phyloP scores from a whole-genome alignment of 129 eudicot genomes.

The Chrysanthemum makinoi region DNA sequence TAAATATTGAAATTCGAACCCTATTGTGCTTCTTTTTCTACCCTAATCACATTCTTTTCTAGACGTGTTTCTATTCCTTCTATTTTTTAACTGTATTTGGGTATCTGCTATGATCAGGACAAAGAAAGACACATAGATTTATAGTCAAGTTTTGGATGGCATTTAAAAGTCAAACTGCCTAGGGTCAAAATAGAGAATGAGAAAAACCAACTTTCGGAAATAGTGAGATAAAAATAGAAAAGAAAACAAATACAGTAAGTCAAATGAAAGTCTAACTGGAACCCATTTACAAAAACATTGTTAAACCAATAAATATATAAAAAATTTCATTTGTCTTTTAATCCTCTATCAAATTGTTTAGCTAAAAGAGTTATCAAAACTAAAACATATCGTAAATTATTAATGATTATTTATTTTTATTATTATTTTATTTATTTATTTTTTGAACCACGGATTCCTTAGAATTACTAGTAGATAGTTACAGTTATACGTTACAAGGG shows the following conservation, averaged over 20 bases:
- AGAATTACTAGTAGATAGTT: no score
- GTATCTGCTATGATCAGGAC: slow-evolving; percentile 20
- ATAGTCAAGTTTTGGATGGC: slow-evolving; percentile 19
- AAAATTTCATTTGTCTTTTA: no score
- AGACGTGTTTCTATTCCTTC: slow-evolving; percentile 32
- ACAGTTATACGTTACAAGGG: no score
- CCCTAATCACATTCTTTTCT: slow-evolving; percentile 25
- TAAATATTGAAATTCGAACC: not conserved
- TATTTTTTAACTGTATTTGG: slow-evolving; percentile 20
- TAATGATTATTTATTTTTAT: no score
- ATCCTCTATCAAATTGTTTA: no score
- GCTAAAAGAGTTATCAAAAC: no score
- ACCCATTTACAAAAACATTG: not conserved
- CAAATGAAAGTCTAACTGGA: slow-evolving; percentile 3
- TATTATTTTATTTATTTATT: no score
- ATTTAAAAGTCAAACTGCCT: slow-evolving; percentile 28
- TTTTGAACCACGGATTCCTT: no score
- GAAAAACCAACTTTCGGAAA: slow-evolving; percentile 16
- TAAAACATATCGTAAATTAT: no score
- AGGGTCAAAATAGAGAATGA: slow-evolving; percentile 22
- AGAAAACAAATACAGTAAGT: not conserved
- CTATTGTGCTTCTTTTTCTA: not conserved
- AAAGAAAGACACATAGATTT: slow-evolving; percentile 24
- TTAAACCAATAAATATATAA: no score
- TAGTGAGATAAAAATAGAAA: slow-evolving; percentile 12